A percentile compares a stretch with the other conserved stretches of the same genome.
These are phyloP conservation scores for Prillingera fragicola DNA, from an alignment of 1,284 basidiomycete species.

Conservation along the genomic window DNA sequence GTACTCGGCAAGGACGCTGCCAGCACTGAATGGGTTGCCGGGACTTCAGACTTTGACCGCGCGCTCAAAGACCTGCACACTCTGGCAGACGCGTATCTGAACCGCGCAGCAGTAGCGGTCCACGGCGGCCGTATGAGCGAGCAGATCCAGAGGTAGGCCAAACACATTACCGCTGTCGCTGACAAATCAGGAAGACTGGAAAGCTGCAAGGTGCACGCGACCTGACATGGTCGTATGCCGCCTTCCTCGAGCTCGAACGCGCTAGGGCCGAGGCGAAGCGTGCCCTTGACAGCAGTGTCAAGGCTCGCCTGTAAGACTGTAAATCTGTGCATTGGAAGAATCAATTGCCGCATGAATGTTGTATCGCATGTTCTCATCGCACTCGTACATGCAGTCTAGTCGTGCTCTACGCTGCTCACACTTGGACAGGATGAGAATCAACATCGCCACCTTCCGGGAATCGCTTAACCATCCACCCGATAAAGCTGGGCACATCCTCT, in stretches of 20 bases:
- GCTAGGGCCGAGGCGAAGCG: slow-evolving; percentile 18
- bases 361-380: no score
- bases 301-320: no score
- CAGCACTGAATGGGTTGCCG: slow-evolving; percentile 2
- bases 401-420: no score
- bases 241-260: slow-evolving; percentile 31
- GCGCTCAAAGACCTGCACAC: slow-evolving; percentile 25
- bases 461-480: slow-evolving; percentile 40
- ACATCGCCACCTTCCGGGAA: no score
- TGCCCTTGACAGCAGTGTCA: no score
- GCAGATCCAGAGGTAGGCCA: slow-evolving; percentile 46
- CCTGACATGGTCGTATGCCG: slow-evolving; percentile 49
- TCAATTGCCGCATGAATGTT: no score
- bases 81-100: slow-evolving; percentile 43
- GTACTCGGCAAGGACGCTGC: not conserved
- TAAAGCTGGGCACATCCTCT: slow-evolving; percentile 45
- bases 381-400: no score
- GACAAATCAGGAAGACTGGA: not conserved
- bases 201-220: slow-evolving; percentile 39
- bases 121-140: slow-evolving; percentile 44
- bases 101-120: not conserved
- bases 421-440: no score
- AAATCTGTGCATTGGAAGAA: no score
- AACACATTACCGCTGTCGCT: not conserved
- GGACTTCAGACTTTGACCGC: slow-evolving; percentile 13